These are phyloP conservation scores for Yamadazyma scolyti DNA, from an alignment of 805 yeast genomes.

Conservation along the genomic window DNA sequence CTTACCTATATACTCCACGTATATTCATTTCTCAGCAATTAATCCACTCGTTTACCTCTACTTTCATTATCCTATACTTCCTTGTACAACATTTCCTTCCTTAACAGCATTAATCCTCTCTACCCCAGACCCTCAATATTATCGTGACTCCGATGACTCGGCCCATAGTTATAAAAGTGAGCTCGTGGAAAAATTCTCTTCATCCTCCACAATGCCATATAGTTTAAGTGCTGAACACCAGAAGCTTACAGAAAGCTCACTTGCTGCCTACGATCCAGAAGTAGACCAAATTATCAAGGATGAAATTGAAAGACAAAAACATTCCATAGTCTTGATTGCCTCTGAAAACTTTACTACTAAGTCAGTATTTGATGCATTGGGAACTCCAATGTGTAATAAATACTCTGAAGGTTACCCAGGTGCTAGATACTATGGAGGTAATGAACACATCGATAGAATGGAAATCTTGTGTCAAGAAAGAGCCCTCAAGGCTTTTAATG, in stretches of 20 bases:
- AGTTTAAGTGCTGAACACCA: conserved; percentile 47
- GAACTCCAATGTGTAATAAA: conserved; percentile 97
- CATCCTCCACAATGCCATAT: conserved; percentile 32
- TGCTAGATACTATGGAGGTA: conserved; percentile 98
- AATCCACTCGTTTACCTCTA: too few species aligned
- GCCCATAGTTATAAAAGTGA: conserved; percentile 2
- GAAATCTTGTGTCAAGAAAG: conserved; percentile 91
- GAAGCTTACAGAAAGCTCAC: conserved; percentile 57
- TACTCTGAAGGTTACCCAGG: conserved; percentile 99
- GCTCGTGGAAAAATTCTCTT: conserved; percentile 1
- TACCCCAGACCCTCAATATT: background rate
- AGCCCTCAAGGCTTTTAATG: conserved; percentile 84
- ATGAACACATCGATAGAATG: conserved; percentile 92
- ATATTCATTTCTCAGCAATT: too few species aligned
- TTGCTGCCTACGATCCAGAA: conserved; percentile 77
- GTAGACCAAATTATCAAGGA: conserved; percentile 71
- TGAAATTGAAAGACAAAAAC: conserved; percentile 89
- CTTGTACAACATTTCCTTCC: background rate
- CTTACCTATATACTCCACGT: too few species aligned
- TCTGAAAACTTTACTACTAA: conserved; percentile 96
- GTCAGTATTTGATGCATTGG: conserved; percentile 93
- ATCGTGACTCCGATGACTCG: conserved; percentile 5
- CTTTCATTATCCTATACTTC: too few species aligned
- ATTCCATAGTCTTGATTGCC: conserved; percentile 91
- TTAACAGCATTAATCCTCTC: background rate